Percentiles rank a stretch among this genome's conserved stretches.
phyloP scores from a whole-genome alignment of 805 yeast genomes.

The Brettanomyces nanus region DNA sequence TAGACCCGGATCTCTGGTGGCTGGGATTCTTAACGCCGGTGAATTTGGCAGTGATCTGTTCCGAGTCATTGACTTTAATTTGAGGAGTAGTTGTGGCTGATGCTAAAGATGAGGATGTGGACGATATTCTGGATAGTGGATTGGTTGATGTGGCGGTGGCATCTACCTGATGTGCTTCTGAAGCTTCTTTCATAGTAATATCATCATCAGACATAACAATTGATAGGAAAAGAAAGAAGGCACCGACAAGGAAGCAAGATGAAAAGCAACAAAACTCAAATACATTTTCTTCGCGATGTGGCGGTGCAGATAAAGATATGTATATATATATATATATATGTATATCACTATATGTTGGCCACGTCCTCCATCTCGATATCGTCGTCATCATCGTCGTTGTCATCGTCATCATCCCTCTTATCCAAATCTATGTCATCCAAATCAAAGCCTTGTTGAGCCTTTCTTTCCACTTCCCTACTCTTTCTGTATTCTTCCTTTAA shows the following conservation, averaged over 20 bases:
- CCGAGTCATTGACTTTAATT: conserved; percentile 23
- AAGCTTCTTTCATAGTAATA: no score
- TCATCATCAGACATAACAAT: no score
- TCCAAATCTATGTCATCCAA: conserved; percentile 33
- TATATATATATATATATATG: no score
- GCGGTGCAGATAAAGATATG: no score
- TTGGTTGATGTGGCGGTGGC: no score
- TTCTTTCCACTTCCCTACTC: conserved; percentile 68
- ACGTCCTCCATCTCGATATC: conserved; percentile 72
- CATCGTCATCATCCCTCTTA: conserved; percentile 23
- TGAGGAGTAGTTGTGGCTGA: neutral
- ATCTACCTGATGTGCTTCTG: no score
- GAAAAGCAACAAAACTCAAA: no score
- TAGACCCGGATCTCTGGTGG: neutral
- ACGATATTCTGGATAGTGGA: no score
- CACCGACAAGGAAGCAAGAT: no score
- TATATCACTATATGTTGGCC: conserved; percentile 30
- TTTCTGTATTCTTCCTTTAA: conserved; percentile 84
- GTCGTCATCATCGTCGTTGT: conserved; percentile 51
- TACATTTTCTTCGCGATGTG: no score
- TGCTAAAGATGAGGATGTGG: no score
- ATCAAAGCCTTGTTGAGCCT: conserved; percentile 45
- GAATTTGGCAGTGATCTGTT: conserved; percentile 31
- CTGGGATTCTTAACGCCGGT: conserved; percentile 24
- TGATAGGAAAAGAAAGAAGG: no score